These are phyloP conservation scores for Sisymbrium irio DNA, from an alignment of 345 rosid genomes.

Conservation along the genomic window DNA sequence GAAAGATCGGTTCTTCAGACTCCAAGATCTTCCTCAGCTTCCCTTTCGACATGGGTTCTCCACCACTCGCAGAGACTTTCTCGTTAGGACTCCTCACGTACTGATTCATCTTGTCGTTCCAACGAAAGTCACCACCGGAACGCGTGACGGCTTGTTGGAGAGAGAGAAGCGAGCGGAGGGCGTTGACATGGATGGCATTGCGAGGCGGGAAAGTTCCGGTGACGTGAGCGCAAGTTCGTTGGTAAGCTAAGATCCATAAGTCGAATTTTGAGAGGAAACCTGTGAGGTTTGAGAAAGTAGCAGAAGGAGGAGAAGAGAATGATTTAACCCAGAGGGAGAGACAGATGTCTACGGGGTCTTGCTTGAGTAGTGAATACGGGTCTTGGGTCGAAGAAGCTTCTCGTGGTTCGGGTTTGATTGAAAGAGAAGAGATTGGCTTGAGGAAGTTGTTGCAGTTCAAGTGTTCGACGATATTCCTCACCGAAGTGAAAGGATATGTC, in stretches of 20 bases:
- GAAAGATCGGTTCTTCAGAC: conserved; percentile 66
- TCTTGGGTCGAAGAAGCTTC: conserved; percentile 32
- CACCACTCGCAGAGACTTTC: conserved; percentile 24
- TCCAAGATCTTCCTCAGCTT: conserved; percentile 49
- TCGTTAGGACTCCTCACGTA: conserved; percentile 69
- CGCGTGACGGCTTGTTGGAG: conserved; percentile 63
- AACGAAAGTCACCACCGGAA: conserved; percentile 49
- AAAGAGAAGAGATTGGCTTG: conserved; percentile 39
- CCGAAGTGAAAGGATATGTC: conserved; percentile 24
- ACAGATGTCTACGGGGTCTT: conserved; percentile 80
- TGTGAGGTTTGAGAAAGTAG: conserved; percentile 64
- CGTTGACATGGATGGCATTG: conserved; percentile 55
- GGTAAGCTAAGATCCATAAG: conserved; percentile 92
- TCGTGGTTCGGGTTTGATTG: conserved; percentile 21
- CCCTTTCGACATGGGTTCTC: conserved; percentile 50
- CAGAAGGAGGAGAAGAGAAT: conserved; percentile 64
- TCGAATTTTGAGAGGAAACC: conserved; percentile 90
- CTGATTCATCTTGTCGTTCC: conserved; percentile 74
- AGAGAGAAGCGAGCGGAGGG: conserved; percentile 70
- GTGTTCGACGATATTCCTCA: conserved; percentile 66
- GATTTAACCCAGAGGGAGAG: conserved; percentile 88
- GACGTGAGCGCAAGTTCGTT: conserved; percentile 70
- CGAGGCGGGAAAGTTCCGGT: conserved; percentile 95
- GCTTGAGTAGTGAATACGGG: conserved; percentile 63
- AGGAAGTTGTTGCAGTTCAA: conserved; percentile 31